Evolutionary conservation across 768 basidiomycete genomes (phyloP).

Genomic region (Mycena latifolia): DNA sequence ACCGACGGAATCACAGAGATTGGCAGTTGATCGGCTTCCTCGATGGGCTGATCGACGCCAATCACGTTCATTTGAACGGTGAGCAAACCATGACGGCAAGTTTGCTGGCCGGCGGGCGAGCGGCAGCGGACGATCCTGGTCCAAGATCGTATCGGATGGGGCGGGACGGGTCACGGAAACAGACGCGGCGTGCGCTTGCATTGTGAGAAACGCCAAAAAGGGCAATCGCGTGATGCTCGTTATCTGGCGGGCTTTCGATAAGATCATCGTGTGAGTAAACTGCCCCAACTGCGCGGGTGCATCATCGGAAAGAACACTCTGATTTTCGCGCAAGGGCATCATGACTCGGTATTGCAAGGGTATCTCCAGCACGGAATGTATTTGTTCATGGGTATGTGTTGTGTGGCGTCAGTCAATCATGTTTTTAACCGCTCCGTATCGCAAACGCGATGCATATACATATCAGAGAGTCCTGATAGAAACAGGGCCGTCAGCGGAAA

Average conservation of each 20-base stretch:
- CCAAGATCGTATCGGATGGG: background rate
- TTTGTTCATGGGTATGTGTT: slow-evolving; percentile 32
- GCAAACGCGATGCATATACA: slow-evolving; percentile 76
- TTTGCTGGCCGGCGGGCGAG: slow-evolving; percentile 3
- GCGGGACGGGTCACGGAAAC: too few relatives aligned
- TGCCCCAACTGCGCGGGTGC: background rate
- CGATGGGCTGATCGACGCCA: slow-evolving; percentile 20
- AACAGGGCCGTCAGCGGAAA: slow-evolving; percentile 11
- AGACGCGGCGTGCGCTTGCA: slow-evolving; percentile 1
- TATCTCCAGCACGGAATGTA: slow-evolving; percentile 33
- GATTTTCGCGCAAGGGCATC: slow-evolving; percentile 13
- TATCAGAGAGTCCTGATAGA: slow-evolving; percentile 74
- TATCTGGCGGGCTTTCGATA: slow-evolving; percentile 14
- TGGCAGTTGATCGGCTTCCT: slow-evolving; percentile 32
- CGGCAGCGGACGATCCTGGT: background rate
- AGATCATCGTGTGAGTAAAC: slow-evolving; percentile 24
- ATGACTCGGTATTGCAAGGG: slow-evolving; percentile 25
- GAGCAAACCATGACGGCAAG: slow-evolving; percentile 2
- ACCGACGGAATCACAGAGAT: slow-evolving; percentile 26
- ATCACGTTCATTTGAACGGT: background rate
- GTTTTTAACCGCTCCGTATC: slow-evolving; percentile 57
- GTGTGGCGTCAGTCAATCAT: slow-evolving; percentile 21
- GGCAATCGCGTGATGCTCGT: slow-evolving; percentile 8
- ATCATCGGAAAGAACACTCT: slow-evolving; percentile 25
- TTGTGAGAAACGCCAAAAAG: background rate